Evolutionary conservation across 305 asterid species (phyloP).

Genomic region (Withania somnifera): DNA sequence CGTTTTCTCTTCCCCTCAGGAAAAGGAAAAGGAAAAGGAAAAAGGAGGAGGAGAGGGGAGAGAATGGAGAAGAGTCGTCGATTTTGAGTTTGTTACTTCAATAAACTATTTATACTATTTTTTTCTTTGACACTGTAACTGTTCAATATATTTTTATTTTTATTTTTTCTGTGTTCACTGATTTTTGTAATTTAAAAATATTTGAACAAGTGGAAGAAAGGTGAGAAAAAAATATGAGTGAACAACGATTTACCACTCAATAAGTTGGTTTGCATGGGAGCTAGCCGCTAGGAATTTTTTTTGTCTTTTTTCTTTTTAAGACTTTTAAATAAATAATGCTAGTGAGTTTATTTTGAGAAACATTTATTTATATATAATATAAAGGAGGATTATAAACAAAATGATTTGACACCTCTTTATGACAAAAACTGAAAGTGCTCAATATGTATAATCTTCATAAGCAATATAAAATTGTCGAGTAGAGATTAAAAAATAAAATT

Average conservation of each 20-base stretch:
- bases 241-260: background rate
- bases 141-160: background rate
- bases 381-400: too few species aligned
- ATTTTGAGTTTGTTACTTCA: background rate
- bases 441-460: too few species aligned
- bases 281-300: background rate
- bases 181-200: background rate
- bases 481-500: too few species aligned
- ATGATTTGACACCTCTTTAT: too few species aligned
- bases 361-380: too few species aligned
- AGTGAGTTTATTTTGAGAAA: background rate
- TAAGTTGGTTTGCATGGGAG: background rate
- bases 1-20: background rate
- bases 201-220: slow-evolving; percentile 1
- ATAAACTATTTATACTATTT: background rate
- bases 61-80: slow-evolving; percentile 4
- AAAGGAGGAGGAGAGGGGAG: background rate
- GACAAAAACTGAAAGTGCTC: too few species aligned
- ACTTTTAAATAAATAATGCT: too few species aligned
- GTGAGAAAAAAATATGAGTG: background rate
- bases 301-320: background rate
- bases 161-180: background rate
- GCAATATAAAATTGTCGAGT: too few species aligned
- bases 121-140: background rate
- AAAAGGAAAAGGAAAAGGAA: background rate